Conservation (phyloP, 1,139 yeast genomes). For the Yarrowia galli region DNA sequence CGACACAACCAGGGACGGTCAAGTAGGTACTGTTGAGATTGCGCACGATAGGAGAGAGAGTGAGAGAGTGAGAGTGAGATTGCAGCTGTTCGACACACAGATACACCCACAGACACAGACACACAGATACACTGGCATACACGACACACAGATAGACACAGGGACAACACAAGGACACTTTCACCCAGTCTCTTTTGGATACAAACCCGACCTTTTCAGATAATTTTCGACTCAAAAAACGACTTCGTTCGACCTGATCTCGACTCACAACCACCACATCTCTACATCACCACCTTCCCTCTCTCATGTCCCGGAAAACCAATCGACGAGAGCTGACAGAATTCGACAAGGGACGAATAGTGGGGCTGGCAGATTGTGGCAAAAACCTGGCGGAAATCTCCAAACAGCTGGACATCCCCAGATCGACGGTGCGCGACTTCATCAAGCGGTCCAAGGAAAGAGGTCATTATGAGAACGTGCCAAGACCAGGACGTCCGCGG, state of each 20-base stretch:
- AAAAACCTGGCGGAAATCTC: constrained; percentile 35
- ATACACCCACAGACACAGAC: neutral
- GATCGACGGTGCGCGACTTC: constrained; percentile 38
- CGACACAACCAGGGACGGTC: constrained; percentile 11
- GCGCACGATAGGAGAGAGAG: constrained; percentile 4
- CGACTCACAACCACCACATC: neutral
- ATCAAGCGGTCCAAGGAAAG: constrained; percentile 35
- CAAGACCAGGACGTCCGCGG: constrained; percentile 33
- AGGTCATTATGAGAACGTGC: constrained; percentile 38
- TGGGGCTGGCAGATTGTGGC: constrained; percentile 37
- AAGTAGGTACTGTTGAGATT: constrained; percentile 1
- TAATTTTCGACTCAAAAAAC: neutral
- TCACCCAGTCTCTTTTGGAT: too few relatives aligned
- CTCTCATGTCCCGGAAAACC: constrained; percentile 31
- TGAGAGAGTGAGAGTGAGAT: neutral
- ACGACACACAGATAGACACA: too few relatives aligned
- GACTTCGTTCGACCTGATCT: neutral
- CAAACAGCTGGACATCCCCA: constrained; percentile 37
- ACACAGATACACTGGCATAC: neutral
- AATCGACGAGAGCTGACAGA: constrained; percentile 38
- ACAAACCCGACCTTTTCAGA: neutral
- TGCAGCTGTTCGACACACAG: neutral
- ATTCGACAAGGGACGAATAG: constrained; percentile 38
- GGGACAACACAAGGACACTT: too few relatives aligned
- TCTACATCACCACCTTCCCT: neutral